Base-by-base conservation (phyloP, 768 basidiomycete species). In the Punctularia strigosozonata region DNA sequence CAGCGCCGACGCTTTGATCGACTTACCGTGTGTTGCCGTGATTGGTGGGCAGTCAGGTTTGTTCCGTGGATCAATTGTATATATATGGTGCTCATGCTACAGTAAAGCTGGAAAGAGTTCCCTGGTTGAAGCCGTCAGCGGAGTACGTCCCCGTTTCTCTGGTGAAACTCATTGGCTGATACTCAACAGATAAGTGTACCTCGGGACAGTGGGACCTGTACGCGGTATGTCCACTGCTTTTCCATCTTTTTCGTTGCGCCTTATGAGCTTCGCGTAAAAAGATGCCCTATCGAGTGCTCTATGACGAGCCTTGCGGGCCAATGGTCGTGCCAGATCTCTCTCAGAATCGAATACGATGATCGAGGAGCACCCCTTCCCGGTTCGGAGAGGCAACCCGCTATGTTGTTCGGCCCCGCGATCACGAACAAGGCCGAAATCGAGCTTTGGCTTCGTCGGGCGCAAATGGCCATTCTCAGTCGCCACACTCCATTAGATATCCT, bases 171-270 rank as follows among this genome's bases (percentile, higher is more conserved):
- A n/a, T n/a, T n/a, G n/a, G n/a, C n/a, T n/a, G n/a, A n/a, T n/a
- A n/a, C n/a, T n/a, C n/a, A n/a, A n/a, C 28, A 78, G 77, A 71
- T 77, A 20, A 71, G 56, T 36, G 75, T 79, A 20, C 76, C 77
- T 8, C 59, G 77, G 23, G 77, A 77, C 30, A 71, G 70, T 31
- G 74, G 74, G 17, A 77, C 73, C 1, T 77, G 75, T 38, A 77
- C 73, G 0, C 59, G 72, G 75, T 70, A 23, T 25, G 46, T 13
- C 3, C 7, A 2, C 19, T n/a, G n/a, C n/a, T n/a, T 21, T 10
- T 24, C 32, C 8, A 17, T 28, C 17, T 10, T 3, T 3, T 2
- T 37, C 13, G 21, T 15, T 13, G 24, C n/a, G 12, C 12, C 25
- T 39, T 8, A 8, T 41, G 4, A 37, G 35, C 12, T 22, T 24